Base-by-base conservation (phyloP, 2,329 filamentous ascomycete species). In the Geosmithia flava region DNA sequence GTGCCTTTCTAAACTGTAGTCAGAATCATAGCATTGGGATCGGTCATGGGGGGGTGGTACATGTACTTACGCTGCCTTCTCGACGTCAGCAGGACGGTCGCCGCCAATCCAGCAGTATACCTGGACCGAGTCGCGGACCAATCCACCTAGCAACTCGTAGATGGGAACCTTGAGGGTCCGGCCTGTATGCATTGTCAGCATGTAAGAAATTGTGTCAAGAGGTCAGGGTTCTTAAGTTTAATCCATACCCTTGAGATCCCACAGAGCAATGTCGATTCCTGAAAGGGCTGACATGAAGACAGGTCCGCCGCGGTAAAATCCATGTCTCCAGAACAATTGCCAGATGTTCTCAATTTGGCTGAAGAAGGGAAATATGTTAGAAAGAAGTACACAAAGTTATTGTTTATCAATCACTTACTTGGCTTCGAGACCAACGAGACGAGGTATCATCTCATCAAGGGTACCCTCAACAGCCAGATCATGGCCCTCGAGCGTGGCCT, bases 81-180 rank as follows among this genome's bases (percentile, higher is more conserved):
- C 77, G 2, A 89, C 75, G 54, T 87, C 84, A 7, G 66, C 62
- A 0, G 85, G 85, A 3, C 83, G 68, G 54, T 88, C 84, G 3
- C 85, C 85, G 3, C 85, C 85, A 50, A 89, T 88, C 84, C 85
- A 88, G 15, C 80, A 80, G 57, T 88, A 89, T 0, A 89, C 84
- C 52, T 79, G 79, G 13, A 87, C 65, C 56, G 81, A 83, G 53
- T 81, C 70, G 43, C 85, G 72, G 1, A 90, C 75, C 50, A 86
- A 87, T 3, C 85, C 86, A 3, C 86, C 86, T 0, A 90, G 71
- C 0, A 91, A 69, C 53, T 87, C 76, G 56, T 87, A 81, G 45
- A 90, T 75, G 0, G 85, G 85, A 0, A 88, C 78, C 7, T 75
- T 74, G 15, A 72, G 56, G 46, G 67, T 69, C 39, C 62, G 64